Percentiles rank a stretch among this genome's conserved stretches.
Evolutionary conservation across 1,139 yeast genomes (phyloP).

Genomic region (Williopsis jadinii): DNA sequence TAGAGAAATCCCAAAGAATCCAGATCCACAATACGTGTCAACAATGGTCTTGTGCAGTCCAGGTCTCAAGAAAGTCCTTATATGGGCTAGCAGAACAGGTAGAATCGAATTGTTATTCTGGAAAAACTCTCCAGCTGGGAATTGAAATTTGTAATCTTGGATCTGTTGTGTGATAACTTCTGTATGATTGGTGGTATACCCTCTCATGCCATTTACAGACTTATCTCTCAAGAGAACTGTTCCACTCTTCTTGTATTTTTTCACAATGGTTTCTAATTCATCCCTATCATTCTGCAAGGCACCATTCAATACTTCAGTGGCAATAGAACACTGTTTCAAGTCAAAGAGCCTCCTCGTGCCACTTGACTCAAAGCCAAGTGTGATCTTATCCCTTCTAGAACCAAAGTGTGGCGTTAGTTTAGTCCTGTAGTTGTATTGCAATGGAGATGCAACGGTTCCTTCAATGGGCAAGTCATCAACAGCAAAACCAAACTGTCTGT

Average conservation of each 20-base stretch:
- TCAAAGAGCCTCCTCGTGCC: constrained; percentile 61
- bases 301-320: constrained; percentile 55
- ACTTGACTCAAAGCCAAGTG: constrained; percentile 45
- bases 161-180: constrained; percentile 63
- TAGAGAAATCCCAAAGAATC: constrained; percentile 71
- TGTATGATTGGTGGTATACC: constrained; percentile 47
- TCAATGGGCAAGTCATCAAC: constrained; percentile 41
- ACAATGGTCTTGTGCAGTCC: constrained; percentile 51
- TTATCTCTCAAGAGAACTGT: constrained; percentile 69
- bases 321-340: constrained; percentile 77
- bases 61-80: constrained; percentile 43
- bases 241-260: constrained; percentile 58
- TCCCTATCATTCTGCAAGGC: constrained; percentile 56
- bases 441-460: constrained; percentile 62
- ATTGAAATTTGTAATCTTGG: constrained; percentile 50
- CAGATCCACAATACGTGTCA: constrained; percentile 89
- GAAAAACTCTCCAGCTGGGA: constrained; percentile 79
- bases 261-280: constrained; percentile 36
- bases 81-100: constrained; percentile 61
- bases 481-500: constrained; percentile 49
- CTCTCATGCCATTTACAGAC: constrained; percentile 26
- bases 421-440: constrained; percentile 61
- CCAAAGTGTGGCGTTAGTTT: constrained; percentile 85
- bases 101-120: constrained; percentile 80
- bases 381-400: constrained; percentile 36